Evolutionary conservation across 495 filamentous ascomycete species (phyloP), one percentile per base, ranked within the genome.

Genomic region (Aspergillus ostianus): DNA sequence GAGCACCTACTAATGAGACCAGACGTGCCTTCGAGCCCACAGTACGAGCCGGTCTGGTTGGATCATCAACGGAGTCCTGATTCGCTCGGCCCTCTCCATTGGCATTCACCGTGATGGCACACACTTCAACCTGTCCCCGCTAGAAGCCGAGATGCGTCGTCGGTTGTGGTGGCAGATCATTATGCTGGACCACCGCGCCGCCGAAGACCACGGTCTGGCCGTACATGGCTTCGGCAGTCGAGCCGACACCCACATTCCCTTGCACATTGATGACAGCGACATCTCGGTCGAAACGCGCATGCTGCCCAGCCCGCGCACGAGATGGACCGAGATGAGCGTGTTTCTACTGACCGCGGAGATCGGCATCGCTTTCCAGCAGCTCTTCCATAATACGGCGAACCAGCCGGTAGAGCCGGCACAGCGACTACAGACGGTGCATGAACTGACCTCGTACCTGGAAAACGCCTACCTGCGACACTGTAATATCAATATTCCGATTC

Each of bases 71-170:
- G 80, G 79, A 3, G 68, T 83, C 15, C 66, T 76, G 4, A 73
- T 81, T 20, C 75, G 80, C 30, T 67, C 80, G n/a, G 81, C 79
- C 4, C 79, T 79, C 21, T 75, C 72, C 18, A 79, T 82, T 54
- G 79, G 80, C 17, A 67, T 82, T 3, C 80, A 82, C 54, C 72
- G 75, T 2, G 79, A 81, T 50, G 75, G 77, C 17, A 68, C 67
- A 30, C 52, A 69, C 18, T 74, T 80, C 47, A 68, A 72, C 19
- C 64, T 81, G 0, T 56, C 72, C 0, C 69, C 70, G 27, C 36
- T 80, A 49, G 69, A 75, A 72, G 64, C 69, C 36, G 79, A 81
- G 55, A 67, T 78, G 30, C 74, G 80, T 19, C 66, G 74, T 23
- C 74, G 75, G 23, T 48, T 76, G n/a, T 79, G 78, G 73, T 79